Conservation (phyloP, 805 yeast genomes). For the Myxozyma geophila region DNA sequence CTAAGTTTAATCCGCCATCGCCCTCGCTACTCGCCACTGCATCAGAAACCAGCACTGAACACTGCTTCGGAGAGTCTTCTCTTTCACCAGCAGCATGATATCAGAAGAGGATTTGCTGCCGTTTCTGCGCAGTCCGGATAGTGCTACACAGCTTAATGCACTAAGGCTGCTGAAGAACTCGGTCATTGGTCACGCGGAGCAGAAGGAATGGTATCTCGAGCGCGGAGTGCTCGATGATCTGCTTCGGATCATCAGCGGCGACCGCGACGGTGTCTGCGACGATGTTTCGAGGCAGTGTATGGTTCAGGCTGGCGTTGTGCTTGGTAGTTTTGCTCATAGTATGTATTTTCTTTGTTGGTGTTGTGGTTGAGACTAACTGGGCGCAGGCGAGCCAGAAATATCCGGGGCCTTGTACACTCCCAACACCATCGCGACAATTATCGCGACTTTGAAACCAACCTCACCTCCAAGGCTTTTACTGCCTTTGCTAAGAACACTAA, state of each 20-base stretch:
- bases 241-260: conserved; percentile 37
- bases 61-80: not conserved
- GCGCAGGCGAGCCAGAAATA: conserved; percentile 32
- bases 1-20: not conserved
- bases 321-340: conserved; percentile 45
- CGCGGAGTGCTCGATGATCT: conserved; percentile 38
- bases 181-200: conserved; percentile 45
- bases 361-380: not conserved
- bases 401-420: conserved; percentile 17
- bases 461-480: conserved; percentile 23
- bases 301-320: conserved; percentile 40
- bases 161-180: conserved; percentile 41
- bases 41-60: not conserved
- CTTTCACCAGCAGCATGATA: conserved; percentile 19
- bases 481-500: conserved; percentile 27
- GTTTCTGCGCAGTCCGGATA: conserved; percentile 19
- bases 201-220: conserved; percentile 39
- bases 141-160: conserved; percentile 30
- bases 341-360: conserved; percentile 6
- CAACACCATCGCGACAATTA: conserved; percentile 18
- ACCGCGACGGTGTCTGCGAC: conserved; percentile 22
- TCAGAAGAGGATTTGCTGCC: conserved; percentile 30
- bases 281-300: conserved; percentile 24
- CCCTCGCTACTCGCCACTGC: conserved; percentile 1
- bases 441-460: conserved; percentile 8